Base-by-base conservation (phyloP, 2,329 filamentous ascomycete species). In the Orbilia brochopaga region DNA sequence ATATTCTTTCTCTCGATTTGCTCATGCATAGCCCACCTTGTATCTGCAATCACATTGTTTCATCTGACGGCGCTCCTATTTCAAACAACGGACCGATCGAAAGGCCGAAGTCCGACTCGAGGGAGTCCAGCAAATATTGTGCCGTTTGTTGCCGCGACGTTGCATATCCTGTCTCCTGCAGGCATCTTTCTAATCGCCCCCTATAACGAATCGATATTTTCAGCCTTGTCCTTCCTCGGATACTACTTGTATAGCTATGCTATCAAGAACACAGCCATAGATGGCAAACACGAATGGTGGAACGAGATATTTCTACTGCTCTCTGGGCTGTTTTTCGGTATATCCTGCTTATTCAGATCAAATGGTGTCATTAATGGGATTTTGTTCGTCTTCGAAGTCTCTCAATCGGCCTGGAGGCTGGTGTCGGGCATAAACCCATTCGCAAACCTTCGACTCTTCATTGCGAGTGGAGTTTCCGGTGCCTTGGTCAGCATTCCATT, bases 101-200 rank as follows among this genome's bases (percentile, higher is more conserved):
- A 51, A 42, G 53, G 23, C 7, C 17, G 13, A 51, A 46, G 40
- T 17, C 42, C 21, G 44, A 51, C 23, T 8, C 42, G 32, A 27
- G 42, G 63, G 44, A 21, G 77, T 61, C 62, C 35, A 15, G 24
- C 57, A 35, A 79, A 74, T 74, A 82, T 78, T n/a, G 79, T 89
- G 44, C 85, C 90, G 1, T 87, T 93, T 73, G 78, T 89, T 21
- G 84, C 91, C 7, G 86, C 91, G 1, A 81, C 85, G 15, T 81
- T 97, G 54, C 91, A 97, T 79, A 84, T 96, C 62, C 78, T 97
- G 54, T 94, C 90, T 0, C 93, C 94, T 0, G 94, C 90, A 0
- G 93, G 93, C 0, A 80, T 97, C 1, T 97, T 99, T 78, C 85
- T 99, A 17, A 92, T 89, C 0, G 89, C 92, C 0, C 91, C 93